These are phyloP conservation scores for Oryza coarctata DNA, from an alignment of 176 grass and related monocot species.

Conservation along the genomic window DNA sequence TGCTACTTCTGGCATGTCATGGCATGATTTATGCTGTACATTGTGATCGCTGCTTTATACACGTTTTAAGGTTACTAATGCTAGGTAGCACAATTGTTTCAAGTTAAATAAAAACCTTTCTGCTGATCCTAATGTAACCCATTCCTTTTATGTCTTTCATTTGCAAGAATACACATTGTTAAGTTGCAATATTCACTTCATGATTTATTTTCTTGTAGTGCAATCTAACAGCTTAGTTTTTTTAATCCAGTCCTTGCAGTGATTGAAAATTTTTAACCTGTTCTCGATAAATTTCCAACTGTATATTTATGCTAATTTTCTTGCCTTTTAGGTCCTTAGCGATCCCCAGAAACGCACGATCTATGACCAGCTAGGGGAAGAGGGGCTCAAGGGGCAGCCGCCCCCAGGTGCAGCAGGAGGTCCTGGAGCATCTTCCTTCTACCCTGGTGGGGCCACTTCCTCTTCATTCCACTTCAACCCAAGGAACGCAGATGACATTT, in stretches of 20 bases:
- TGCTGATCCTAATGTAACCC: constrained; percentile 2
- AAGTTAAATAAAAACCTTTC: neutral
- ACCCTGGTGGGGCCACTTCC: constrained; percentile 42
- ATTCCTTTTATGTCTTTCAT: neutral
- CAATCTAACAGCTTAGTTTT: neutral
- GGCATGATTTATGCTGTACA: neutral
- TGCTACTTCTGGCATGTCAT: neutral
- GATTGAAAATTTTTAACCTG: neutral
- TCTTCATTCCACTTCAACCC: constrained; percentile 67
- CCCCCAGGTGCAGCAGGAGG: constrained; percentile 52
- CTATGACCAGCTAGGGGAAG: constrained; percentile 92
- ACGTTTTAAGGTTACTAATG: neutral
- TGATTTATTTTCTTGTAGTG: neutral
- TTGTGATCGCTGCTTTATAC: neutral
- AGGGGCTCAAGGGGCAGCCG: constrained; percentile 77
- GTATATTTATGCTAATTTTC: constrained; percentile 17
- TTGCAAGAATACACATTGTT: neutral
- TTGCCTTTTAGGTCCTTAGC: constrained; percentile 66
- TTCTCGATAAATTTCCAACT: neutral
- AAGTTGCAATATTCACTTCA: neutral
- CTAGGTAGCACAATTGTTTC: neutral
- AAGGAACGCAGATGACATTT: constrained; percentile 75
- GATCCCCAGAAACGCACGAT: constrained; percentile 79
- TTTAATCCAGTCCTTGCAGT: neutral
- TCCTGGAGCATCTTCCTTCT: constrained; percentile 46